Evolutionary conservation across 2,329 filamentous ascomycete species (phyloP), one percentile per base, ranked within the genome.

Genomic region (Dryadomyces quercus-mongolicae): DNA sequence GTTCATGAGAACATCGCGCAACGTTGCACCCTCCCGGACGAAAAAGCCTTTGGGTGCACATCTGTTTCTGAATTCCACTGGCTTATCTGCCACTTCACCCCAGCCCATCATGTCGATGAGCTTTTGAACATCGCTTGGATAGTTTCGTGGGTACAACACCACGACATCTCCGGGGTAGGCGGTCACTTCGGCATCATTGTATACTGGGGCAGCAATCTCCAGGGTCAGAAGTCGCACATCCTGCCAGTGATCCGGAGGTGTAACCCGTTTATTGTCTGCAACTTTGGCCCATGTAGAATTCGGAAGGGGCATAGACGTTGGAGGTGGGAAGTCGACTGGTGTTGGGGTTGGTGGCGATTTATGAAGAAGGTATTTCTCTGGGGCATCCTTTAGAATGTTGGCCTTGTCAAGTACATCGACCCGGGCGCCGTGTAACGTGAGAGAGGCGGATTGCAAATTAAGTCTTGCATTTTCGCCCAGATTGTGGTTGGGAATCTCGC

Each of bases 101-200:
- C 93, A 97, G 4, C 70, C 75, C 86, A 95, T 93, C 48, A 90
- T 75, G 4, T 80, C 69, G 56, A 97, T 83, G 54, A 98, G 77
- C 21, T 77, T 73, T 52, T 90, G 73, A n/a, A 93, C 91, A 62
- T 97, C 91, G 8, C 75, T 70, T 0, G 85, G 76, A 58, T 89
- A 91, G 67, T 96, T 97, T 65, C 92, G 92, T 5, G 93, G 92
- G 56, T 85, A 90, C 18, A 98, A 79, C 6, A 84, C 82, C 7
- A 95, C 71, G 22, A 88, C 85, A 61, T 95, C 88, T 6, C 92
- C 91, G 0, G 93, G 90, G 0, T 84, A 48, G 66, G 71, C 65
- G 63, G 60, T 48, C 63, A 67, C 52, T 2, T 60, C 58, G 2
- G 62, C 21, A 18, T 40, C 47, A 6, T 57, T 53, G 6, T 57